These are phyloP conservation scores for Truncatella angustata DNA, from an alignment of 2,329 filamentous ascomycete genomes.

Conservation along the genomic window DNA sequence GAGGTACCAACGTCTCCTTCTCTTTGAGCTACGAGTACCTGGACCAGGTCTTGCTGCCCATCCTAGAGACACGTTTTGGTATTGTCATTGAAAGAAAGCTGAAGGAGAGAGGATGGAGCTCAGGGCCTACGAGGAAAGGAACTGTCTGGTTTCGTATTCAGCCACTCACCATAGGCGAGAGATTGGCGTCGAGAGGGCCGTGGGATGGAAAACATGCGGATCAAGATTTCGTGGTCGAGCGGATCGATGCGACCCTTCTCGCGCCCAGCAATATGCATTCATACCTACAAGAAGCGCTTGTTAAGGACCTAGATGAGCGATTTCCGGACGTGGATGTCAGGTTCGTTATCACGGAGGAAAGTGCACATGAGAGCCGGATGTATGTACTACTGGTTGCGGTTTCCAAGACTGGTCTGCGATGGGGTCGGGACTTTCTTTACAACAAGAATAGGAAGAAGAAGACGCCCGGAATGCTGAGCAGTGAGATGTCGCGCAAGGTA, in stretches of 20 bases:
- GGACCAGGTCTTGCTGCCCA: constrained; percentile 58
- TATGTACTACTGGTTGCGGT: constrained; percentile 58
- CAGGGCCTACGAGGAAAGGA: constrained; percentile 40
- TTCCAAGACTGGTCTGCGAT: constrained; percentile 42
- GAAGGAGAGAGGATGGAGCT: constrained; percentile 49
- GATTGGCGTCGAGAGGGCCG: constrained; percentile 34
- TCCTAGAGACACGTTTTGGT: constrained; percentile 49
- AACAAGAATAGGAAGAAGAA: constrained; percentile 40
- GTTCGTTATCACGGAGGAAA: constrained; percentile 50
- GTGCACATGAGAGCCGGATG: constrained; percentile 47
- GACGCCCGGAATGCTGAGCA: constrained; percentile 28
- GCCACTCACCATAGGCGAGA: constrained; percentile 34
- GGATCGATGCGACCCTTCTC: constrained; percentile 51
- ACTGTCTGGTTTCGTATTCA: constrained; percentile 44
- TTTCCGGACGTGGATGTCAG: constrained; percentile 43
- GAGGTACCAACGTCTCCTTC: constrained; percentile 58
- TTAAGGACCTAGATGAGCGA: constrained; percentile 34
- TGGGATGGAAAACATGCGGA: constrained; percentile 15
- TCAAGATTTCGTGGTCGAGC: constrained; percentile 33
- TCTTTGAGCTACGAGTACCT: constrained; percentile 62
- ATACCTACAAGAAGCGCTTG: constrained; percentile 38
- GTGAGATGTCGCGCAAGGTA: constrained; percentile 43
- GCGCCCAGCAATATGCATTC: constrained; percentile 43
- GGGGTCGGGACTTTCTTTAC: constrained; percentile 47
- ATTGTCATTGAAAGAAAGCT: constrained; percentile 45